These are phyloP conservation scores for Hygrophorus pudorinus DNA, from an alignment of 768 basidiomycete species.

Conservation along the genomic window DNA sequence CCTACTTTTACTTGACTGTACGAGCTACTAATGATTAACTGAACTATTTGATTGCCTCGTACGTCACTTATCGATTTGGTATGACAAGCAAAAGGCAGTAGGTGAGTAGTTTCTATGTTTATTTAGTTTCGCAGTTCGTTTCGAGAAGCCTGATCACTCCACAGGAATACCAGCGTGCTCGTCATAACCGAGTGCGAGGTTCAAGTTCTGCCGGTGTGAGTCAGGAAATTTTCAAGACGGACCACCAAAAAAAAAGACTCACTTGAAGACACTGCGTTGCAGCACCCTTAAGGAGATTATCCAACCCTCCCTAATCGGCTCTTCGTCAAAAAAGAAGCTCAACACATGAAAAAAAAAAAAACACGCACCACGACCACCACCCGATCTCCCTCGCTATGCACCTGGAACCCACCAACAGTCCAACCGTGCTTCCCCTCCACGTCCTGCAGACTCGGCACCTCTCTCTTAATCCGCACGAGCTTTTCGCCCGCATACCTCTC, in stretches of 20 bases:
- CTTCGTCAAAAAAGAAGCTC: background rate
- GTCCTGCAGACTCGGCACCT: conserved; percentile 65
- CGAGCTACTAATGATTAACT: too few relatives aligned
- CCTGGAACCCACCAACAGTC: conserved; percentile 88
- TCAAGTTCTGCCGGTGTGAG: conserved; percentile 61
- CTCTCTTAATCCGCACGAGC: conserved; percentile 57
- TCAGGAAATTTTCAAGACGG: background rate
- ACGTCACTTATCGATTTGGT: too few relatives aligned
- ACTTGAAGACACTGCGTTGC: conserved; percentile 98
- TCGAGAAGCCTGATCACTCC: too few relatives aligned
- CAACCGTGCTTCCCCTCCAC: conserved; percentile 82
- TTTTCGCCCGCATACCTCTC: conserved; percentile 67
- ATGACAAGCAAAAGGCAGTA: too few relatives aligned
- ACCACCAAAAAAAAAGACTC: conserved; percentile 15
- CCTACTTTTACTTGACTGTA: too few relatives aligned
- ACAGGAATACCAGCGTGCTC: conserved; percentile 57
- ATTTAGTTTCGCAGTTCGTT: too few relatives aligned
- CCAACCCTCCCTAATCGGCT: conserved; percentile 76
- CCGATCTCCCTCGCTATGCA: conserved; percentile 79
- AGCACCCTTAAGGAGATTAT: conserved; percentile 95
- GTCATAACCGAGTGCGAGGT: conserved; percentile 71
- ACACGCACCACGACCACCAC: conserved; percentile 85
- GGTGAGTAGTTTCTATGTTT: too few relatives aligned
- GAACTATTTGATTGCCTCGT: too few relatives aligned
- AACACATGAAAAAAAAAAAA: background rate